A percentile compares a stretch with the other conserved stretches of the same genome.
Evolutionary conservation across 176 grass and related monocot species (phyloP).

Genomic region (Musa acuminata): DNA sequence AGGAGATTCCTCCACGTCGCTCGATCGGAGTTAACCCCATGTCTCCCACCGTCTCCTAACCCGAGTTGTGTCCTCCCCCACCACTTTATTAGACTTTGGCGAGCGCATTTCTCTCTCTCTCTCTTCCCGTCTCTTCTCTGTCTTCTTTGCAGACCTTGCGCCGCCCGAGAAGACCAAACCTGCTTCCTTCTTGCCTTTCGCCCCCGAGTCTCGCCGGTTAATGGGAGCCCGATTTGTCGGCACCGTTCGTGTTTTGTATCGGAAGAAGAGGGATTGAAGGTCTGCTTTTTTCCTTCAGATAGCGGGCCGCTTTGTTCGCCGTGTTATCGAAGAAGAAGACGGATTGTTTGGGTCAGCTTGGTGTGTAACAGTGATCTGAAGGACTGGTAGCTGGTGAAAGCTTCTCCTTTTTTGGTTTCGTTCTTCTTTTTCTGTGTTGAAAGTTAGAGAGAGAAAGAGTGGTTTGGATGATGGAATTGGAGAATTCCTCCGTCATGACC

Average conservation of each 20-base stretch:
- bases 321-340: too few species aligned
- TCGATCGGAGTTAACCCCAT: not conserved
- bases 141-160: constrained; percentile 4
- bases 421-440: not conserved
- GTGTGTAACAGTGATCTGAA: not conserved
- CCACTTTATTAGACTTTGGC: not conserved
- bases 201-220: not conserved
- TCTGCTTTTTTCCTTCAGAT: not conserved
- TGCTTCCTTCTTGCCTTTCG: constrained; percentile 5
- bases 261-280: not conserved
- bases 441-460: not conserved
- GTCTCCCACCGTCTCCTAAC: not conserved
- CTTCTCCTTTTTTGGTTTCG: too few species aligned
- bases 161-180: constrained; percentile 22
- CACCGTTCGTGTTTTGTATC: not conserved
- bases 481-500: constrained; percentile 48
- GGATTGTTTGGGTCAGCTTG: not conserved
- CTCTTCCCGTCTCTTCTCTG: not conserved
- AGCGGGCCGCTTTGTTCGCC: not conserved
- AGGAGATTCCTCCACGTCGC: not conserved
- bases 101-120: not conserved
- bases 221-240: not conserved
- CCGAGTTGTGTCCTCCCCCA: too few species aligned
- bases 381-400: constrained; percentile 12
- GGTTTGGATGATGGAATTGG: constrained; percentile 46